A percentile compares a stretch with the other conserved stretches of the same genome.
Conservation (phyloP, 192 early-diverging fungal genomes). For the Backusella liffmaniae region DNA sequence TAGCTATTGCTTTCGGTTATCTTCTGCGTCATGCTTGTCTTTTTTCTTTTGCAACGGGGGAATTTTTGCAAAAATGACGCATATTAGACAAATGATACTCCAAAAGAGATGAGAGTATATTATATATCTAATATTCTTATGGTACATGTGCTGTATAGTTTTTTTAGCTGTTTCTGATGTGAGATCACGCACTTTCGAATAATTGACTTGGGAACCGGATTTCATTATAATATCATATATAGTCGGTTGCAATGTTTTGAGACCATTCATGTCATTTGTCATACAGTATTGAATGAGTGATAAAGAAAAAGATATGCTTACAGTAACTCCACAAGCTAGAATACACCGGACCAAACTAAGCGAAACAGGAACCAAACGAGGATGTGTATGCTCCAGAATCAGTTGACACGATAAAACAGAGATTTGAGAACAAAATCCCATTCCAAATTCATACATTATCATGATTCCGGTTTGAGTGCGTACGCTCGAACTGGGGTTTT, state of each 20-base stretch:
- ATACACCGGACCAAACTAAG: background rate
- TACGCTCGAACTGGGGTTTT: background rate
- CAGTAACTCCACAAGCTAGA: background rate
- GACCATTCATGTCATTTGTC: background rate
- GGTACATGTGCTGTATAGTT: background rate
- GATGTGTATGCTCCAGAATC: background rate
- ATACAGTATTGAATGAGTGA: background rate
- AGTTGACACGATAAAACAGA: background rate
- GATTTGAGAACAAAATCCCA: background rate
- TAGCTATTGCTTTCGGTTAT: background rate
- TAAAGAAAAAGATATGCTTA: background rate
- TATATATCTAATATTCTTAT: background rate
- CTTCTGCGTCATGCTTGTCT: background rate
- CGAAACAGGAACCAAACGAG: background rate
- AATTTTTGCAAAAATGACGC: background rate
- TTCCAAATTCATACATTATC: constrained; percentile 2
- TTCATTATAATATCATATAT: background rate
- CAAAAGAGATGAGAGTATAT: background rate
- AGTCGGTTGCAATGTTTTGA: background rate
- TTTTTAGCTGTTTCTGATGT: background rate
- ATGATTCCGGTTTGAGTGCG: background rate
- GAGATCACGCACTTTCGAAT: background rate
- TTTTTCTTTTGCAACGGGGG: background rate
- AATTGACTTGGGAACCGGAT: background rate
- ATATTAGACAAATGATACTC: background rate